Conservation (phyloP, 2,329 filamentous ascomycete genomes). For the Annulohypoxylon truncatum region DNA sequence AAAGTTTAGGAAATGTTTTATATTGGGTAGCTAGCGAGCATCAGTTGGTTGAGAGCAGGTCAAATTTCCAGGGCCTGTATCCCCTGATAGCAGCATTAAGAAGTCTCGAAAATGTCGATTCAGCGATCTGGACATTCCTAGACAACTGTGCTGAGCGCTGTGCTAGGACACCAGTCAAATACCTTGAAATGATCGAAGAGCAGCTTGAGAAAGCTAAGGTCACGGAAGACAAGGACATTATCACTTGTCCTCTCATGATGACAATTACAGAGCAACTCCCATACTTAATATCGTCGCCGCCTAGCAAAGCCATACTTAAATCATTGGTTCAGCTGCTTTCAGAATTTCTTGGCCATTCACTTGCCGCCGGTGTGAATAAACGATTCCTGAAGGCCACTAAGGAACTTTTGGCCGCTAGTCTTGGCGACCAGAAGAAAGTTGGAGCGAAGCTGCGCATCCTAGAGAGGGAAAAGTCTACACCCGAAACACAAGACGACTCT, state of each 20-base stretch:
- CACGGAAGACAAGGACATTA: conserved; percentile 45
- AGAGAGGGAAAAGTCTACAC: conserved; percentile 22
- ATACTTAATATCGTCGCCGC: conserved; percentile 67
- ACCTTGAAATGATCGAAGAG: conserved; percentile 74
- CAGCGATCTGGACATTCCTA: conserved; percentile 73
- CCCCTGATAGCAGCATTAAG: conserved; percentile 58
- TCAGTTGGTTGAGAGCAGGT: conserved; percentile 68
- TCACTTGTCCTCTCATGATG: conserved; percentile 72
- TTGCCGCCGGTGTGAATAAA: conserved; percentile 62
- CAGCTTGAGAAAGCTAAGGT: conserved; percentile 48
- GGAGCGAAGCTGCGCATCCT: conserved; percentile 49
- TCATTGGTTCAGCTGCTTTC: conserved; percentile 69
- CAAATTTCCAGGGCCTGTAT: conserved; percentile 57
- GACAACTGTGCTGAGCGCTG: conserved; percentile 86
- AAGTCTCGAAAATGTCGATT: conserved; percentile 47
- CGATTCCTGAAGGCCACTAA: conserved; percentile 59
- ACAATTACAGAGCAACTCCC: conserved; percentile 82
- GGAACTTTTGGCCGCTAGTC: conserved; percentile 54
- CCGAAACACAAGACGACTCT: background rate
- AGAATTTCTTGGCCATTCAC: conserved; percentile 65
- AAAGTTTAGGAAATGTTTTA: conserved; percentile 67
- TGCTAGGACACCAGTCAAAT: conserved; percentile 81
- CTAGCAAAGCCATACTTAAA: conserved; percentile 56
- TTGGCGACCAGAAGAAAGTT: conserved; percentile 53
- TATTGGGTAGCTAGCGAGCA: conserved; percentile 71